Conservation (phyloP, 495 filamentous ascomycete genomes). For the Lindgomyces ingoldianus region DNA sequence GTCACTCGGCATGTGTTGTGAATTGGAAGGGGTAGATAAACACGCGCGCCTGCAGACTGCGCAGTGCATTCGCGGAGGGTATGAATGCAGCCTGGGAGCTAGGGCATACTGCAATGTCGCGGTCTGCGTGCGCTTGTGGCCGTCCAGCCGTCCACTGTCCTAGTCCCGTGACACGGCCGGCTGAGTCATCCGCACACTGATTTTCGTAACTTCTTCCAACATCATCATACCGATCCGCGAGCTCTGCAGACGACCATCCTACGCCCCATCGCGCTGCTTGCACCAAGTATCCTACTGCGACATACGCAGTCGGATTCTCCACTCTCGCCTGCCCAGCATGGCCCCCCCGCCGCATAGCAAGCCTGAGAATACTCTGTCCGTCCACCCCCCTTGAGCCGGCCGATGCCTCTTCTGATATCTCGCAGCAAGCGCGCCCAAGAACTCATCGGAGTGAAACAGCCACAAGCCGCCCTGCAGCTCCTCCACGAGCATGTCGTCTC, state of each 20-base stretch:
- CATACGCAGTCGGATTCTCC: slow-evolving; percentile 20
- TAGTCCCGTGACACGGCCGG: neutral
- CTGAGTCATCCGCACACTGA: neutral
- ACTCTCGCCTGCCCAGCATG: slow-evolving; percentile 63
- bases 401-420: slow-evolving; percentile 21
- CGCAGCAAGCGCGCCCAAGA: slow-evolving; percentile 78
- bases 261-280: slow-evolving; percentile 18
- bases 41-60: neutral
- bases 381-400: slow-evolving; percentile 41
- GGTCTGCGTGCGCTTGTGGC: no score
- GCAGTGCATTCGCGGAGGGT: neutral
- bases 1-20: neutral
- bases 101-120: no score
- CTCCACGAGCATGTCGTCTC: slow-evolving; percentile 99
- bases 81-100: no score
- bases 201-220: neutral
- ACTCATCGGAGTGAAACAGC: slow-evolving; percentile 95
- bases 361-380: slow-evolving; percentile 98
- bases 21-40: no score
- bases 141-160: no score
- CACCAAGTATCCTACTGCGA: slow-evolving; percentile 11
- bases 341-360: slow-evolving; percentile 94
- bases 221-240: neutral
- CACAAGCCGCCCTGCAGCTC: slow-evolving; percentile 84
- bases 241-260: slow-evolving; percentile 8